Evolutionary conservation across 2,329 filamentous ascomycete genomes (phyloP).

Genomic region (Daldinia sp.): DNA sequence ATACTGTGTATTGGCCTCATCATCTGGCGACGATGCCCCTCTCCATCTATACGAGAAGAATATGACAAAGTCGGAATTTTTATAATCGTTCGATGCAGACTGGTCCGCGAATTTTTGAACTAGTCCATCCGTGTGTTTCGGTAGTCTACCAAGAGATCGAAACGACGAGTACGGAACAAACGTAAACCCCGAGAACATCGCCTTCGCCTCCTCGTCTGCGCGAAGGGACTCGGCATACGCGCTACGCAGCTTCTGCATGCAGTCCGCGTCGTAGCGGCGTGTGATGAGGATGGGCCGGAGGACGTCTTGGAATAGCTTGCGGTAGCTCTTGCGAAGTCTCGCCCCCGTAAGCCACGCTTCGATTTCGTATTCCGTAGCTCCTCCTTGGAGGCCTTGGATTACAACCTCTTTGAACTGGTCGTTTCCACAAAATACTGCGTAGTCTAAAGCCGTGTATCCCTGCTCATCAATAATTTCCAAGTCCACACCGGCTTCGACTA

Average conservation of each 20-base stretch:
- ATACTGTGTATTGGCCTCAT: constrained; percentile 46
- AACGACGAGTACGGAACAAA: constrained; percentile 46
- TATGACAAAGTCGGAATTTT: constrained; percentile 40
- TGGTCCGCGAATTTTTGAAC: not conserved
- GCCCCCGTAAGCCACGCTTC: constrained; percentile 37
- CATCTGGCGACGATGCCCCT: constrained; percentile 42
- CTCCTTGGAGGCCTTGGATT: constrained; percentile 39
- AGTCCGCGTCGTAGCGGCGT: constrained; percentile 14
- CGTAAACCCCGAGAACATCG: constrained; percentile 43
- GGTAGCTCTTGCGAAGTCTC: constrained; percentile 47
- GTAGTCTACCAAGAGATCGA: constrained; percentile 37
- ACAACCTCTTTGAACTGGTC: constrained; percentile 40
- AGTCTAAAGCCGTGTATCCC: constrained; percentile 51
- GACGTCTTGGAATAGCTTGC: constrained; percentile 50
- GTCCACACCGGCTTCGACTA: constrained; percentile 47
- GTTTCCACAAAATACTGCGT: constrained; percentile 48
- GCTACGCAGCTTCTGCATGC: constrained; percentile 35
- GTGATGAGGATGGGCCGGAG: constrained; percentile 47
- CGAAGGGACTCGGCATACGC: constrained; percentile 39
- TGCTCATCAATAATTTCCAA: constrained; percentile 46
- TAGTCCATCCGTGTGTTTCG: constrained; percentile 39
- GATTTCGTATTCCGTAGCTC: constrained; percentile 5
- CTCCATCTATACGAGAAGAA: constrained; percentile 51
- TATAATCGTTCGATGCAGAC: not conserved
- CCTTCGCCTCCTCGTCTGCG: constrained; percentile 36